Base-by-base conservation (phyloP, 352 stramenopile species). In the Phytophthora ohioensis region DNA sequence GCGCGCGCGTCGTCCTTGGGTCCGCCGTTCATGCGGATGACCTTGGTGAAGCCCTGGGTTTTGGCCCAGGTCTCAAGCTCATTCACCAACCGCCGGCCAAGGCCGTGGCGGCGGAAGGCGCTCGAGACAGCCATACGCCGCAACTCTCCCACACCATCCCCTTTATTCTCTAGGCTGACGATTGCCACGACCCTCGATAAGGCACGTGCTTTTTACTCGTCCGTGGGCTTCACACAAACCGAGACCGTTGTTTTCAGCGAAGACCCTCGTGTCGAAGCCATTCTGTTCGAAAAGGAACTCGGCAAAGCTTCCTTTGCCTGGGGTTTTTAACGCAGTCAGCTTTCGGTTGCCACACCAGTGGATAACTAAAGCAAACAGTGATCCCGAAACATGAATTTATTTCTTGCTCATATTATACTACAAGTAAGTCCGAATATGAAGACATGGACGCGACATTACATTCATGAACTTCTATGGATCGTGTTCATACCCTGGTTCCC, bases 61-160 rank as follows among this genome's bases (percentile, higher is more conserved):
- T 62, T 73, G 15, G 76, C 78, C 78, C 78, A 88, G 6, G 39
- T 38, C 69, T 88, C 80, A 13, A 86, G 59, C 12, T 84, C 73
- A 10, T 49, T 35, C 17, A 88, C 73, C 2, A 88, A 66, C 21
- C 60, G 57, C 9, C 73, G 75, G 9, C 74, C 81, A 36, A 90
- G 42, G 0, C 81, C 81, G 32, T 74, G 67, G 15, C 75, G 75
- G 7, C 78, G 78, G 57, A 75, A 85, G 13, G 51, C 66, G 21
- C 49, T 60, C 3, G 69, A 71, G 32, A 88, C 68, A 4, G 79
- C 76, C 70, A 90, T 81, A 36, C 82, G 79, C 3, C 82, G 66
- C 46, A 90, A 59, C 60, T 90, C 79, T 31, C 73, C 78, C 8
- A 64, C 54, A 3, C 52, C 57, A n/a, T 78, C 59, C 0, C 55